Evolutionary conservation across 495 filamentous ascomycete genomes (phyloP), one percentile per base, ranked within the genome.

Genomic region (Podospora conica): DNA sequence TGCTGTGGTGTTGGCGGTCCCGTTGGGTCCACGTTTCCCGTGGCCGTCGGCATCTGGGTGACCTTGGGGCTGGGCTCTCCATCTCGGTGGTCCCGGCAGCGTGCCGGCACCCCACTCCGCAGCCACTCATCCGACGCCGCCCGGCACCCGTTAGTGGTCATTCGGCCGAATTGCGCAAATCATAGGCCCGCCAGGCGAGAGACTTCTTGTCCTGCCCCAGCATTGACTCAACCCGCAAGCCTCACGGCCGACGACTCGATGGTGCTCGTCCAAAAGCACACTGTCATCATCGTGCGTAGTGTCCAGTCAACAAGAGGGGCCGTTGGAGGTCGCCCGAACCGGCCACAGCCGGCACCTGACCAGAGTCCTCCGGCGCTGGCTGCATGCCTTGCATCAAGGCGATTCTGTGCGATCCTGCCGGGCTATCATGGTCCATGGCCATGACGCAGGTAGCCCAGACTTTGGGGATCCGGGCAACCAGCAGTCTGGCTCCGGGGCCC

Each of bases 1-100:
- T 55, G 9, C 27, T 60, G 67, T 63, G 33, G 61, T 70, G 69
- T 65, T 69, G 71, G 71, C 68, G 63, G 70, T 66, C 71, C 60
- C 31, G 65, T 53, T 61, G 48, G 58, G 66, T 71, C 71, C 73
- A 75, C 73, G 71, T 75, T 68, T 69, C 59, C 40, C 40, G 27
- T 67, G 31, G 66, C 55, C 55, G 58, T 53, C 63, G 55, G 40
- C 58, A 66, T 63, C 66, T 65, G 61, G 40, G 53, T 53, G 56
- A 65, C 57, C 33, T 65, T 56, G 62, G 57, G 64, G 64, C 71
- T 74, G 71, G 67, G 72, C 24, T 48, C 27, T 48, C 69, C 63
- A 66, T 67, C 68, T 71, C 73, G 70, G 69, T 70, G 64, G 65
- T 40, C 62, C 64, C 70, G 71, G 27, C 68, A 67, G 65, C 56